Evolutionary conservation across 306 rosid genomes (phyloP), one percentile per base, ranked within the genome.

Genomic region (Vigna reflexopilosa): DNA sequence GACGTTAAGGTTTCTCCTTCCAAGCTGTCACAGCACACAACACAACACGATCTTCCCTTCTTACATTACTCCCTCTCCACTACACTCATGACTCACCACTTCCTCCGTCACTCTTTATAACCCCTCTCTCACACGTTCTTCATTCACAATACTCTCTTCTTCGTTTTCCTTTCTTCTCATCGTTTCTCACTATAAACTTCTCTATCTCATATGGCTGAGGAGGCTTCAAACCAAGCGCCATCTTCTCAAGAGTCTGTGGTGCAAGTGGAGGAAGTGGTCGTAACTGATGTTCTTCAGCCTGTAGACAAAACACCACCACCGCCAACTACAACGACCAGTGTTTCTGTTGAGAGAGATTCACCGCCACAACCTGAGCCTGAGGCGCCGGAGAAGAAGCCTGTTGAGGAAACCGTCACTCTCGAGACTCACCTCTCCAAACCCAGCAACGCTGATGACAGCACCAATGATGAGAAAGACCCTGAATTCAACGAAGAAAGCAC

Each of bases 401-500:
- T 66, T 38, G 81, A 51, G 44, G 82, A 77, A 19, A 55, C 77
- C 19, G 73, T 75, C 0, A 24, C 87, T 71, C 73, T 73, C 4
- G 78, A 65, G 48, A 0, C 84, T 56, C 87, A 83, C 11, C 74
- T 81, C 4, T 75, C 87, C 9, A 85, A 86, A 70, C 69, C 88
- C 42, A 50, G 42, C 3, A 11, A 4, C 7, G 12, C 6, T 0
- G 86, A 73, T 7, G n/a, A 13, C 30, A 17, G 11, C 72, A 20
- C 11, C 4, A 45, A 11, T 45, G 85, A 79, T 51, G 85, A 82
- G 2, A 80, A 81, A 42, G 6, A 81, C 16, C 56, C 89, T 3
- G 79, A 83, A 22, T 91, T 82, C 47, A 87, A 85, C 72, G 87
- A 91, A 71, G 96, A 91, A 80, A 89, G 86, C 22, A 86, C 81